Evolutionary conservation across 1,284 basidiomycete species (phyloP), one percentile per base, ranked within the genome.

Genomic region (Kalmanozyma brasiliensis): DNA sequence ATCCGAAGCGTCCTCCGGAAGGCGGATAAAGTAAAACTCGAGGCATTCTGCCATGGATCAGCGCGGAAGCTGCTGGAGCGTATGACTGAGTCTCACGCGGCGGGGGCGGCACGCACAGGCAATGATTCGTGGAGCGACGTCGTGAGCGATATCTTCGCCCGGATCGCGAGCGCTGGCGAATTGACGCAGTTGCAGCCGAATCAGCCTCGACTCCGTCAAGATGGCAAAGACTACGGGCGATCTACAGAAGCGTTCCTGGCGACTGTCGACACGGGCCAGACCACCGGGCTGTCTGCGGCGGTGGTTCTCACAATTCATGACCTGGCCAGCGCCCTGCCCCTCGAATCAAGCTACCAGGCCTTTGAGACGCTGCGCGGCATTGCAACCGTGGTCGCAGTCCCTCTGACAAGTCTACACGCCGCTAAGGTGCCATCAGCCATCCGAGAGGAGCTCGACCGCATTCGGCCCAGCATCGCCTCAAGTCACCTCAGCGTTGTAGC

Each of bases 101-200:
- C 14, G 10, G 17, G n/a, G 2, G 1, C 46, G 8, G 16, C 4
- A 11, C 36, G 47, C n/a, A 26, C 22, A 14, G 19, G 14, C 13
- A 36, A 19, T 9, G 62, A 65, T 8, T 33, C 44, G 9, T 32
- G 24, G 14, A 56, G 49, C 49, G 64, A 67, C 34, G 36, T 58
- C 22, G 41, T 68, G n/a, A 55, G 53, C 41, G 65, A 68, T 26
- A 62, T 62, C 42, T 63, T 55, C 40, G 36, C 37, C 2, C 34
- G 38, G 23, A 49, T 68, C n/a, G 44, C 52, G 23, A 33, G 44
- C 29, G 37, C 19, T 9, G 34, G 48, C 29, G 59, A 55, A 30
- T 37, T 38, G 1, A 23, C 36, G 4, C 36, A 37, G 46, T 14
- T 59, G 33, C 46, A 59, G 26, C 38, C 34, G 19, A 46, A 51